These are phyloP conservation scores for Mortierella antarctica DNA, from an alignment of 192 early-diverging fungal species.

Conservation along the genomic window DNA sequence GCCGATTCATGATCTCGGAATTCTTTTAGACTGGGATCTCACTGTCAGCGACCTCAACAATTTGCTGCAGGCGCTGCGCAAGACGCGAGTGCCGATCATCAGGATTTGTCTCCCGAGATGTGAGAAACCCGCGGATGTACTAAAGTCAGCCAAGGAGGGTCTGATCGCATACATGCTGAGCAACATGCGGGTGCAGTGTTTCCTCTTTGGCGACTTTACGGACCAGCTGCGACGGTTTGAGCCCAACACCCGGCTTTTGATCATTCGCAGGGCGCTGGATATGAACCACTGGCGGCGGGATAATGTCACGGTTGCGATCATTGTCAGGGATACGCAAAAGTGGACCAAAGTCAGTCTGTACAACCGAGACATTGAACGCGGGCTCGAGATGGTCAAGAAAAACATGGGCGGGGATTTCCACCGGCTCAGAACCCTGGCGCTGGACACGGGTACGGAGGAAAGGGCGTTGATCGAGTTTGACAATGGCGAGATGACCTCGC, in stretches of 20 bases:
- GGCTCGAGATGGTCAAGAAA: constrained; percentile 15
- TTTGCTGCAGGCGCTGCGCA: background rate
- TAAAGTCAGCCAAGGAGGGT: background rate
- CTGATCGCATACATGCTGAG: constrained; percentile 8
- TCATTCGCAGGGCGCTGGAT: constrained; percentile 1
- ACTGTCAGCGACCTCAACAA: constrained; percentile 7
- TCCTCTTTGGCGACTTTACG: constrained; percentile 11
- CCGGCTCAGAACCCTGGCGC: background rate
- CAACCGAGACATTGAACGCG: constrained; percentile 3
- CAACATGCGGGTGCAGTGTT: background rate
- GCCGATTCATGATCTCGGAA: constrained; percentile 15
- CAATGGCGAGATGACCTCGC: background rate
- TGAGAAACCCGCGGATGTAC: background rate
- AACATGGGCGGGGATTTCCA: background rate
- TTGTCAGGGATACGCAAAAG: constrained; percentile 2
- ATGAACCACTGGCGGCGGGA: constrained; percentile 16
- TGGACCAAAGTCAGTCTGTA: constrained; percentile 4
- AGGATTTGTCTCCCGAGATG: constrained; percentile 6
- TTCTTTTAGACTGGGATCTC: constrained; percentile 23
- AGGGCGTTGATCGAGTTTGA: constrained; percentile 11
- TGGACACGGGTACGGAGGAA: constrained; percentile 4
- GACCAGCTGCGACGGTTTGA: background rate
- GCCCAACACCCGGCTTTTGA: background rate
- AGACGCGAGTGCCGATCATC: constrained; percentile 1
- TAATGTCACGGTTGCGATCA: constrained; percentile 7